Evolutionary conservation across 768 basidiomycete species (phyloP), one percentile per base, ranked within the genome.

Genomic region (Ramaria sp.): DNA sequence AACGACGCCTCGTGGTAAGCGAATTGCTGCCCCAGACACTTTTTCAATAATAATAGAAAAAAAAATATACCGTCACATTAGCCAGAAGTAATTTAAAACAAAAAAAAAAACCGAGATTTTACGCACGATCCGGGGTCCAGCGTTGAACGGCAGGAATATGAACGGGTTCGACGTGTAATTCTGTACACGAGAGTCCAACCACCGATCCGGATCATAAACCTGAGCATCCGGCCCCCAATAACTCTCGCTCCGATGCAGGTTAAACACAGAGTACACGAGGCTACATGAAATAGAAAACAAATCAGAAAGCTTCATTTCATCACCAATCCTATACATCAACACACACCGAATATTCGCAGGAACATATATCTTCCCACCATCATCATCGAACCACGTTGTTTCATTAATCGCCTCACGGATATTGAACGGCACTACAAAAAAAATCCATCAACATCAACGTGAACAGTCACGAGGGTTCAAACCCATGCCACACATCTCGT

Each of bases 241-340:
- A 50, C 77, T 77, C 38, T 66, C 70, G 24, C 77, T 67, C 10
- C 68, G 65, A 48, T 71, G 69, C 57, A 69, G 58, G 43, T 66
- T 51, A 55, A 67, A 61, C 3, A 66, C 62, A 7, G 65, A 61
- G 50, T 65, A 67, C 24, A 51, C 57, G 41, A 60, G 16, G 16
- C 62, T 65, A 37, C 16, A 48, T 49, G 3, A 47, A 12, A 16
- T 9, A 13, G n/a, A 18, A 8, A 5, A 22, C 7, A 13, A 16
- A 13, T 20, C 55, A 36, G 41, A 12, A 41, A 24, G 20, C 25
- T 28, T 18, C 70, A 63, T 38, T 72, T 70, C 64, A 70, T 71
- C 58, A 66, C 57, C 32, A 47, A 27, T 16, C 15, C 15, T 10
- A 12, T 22, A 10, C 22, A 56, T 42, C 18, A n/a, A 20, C 30